phyloP scores from a whole-genome alignment of 1,139 yeast species.

The Diutina catenulata region DNA sequence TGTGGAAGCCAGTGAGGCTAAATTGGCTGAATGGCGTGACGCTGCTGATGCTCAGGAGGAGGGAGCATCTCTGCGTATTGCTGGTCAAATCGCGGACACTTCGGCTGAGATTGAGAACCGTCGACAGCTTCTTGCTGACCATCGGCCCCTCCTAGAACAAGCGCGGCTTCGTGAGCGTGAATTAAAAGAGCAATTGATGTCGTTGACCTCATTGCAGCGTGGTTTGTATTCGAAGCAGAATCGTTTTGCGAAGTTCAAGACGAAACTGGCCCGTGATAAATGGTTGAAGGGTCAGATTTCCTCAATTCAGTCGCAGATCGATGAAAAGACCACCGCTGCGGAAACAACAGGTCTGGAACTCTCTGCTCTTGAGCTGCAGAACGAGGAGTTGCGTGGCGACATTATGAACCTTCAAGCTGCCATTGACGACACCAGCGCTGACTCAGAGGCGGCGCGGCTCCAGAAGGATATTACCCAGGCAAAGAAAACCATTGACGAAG shows the following conservation, averaged over 20 bases:
- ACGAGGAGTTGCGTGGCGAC: slow-evolving; percentile 7
- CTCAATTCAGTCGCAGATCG: slow-evolving; percentile 12
- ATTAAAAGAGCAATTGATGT: slow-evolving; percentile 28
- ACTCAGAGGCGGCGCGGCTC: slow-evolving; percentile 15
- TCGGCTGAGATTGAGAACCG: slow-evolving; percentile 15
- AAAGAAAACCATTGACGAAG: slow-evolving; percentile 10
- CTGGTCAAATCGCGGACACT: slow-evolving; percentile 12
- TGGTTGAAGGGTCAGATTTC: slow-evolving; percentile 44
- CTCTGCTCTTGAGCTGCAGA: slow-evolving; percentile 2
- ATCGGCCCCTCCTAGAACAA: slow-evolving; percentile 31
- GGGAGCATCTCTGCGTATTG: slow-evolving; percentile 12
- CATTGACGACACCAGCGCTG: neutral
- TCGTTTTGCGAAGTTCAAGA: slow-evolving; percentile 47
- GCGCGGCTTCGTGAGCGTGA: slow-evolving; percentile 29
- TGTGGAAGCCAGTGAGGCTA: slow-evolving; percentile 30
- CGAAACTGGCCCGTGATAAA: slow-evolving; percentile 47
- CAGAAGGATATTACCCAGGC: slow-evolving; percentile 24
- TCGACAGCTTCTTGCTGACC: slow-evolving; percentile 10
- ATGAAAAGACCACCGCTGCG: slow-evolving; percentile 17
- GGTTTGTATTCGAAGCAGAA: slow-evolving; percentile 66
- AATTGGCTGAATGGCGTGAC: slow-evolving; percentile 20
- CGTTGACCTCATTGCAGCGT: slow-evolving; percentile 43
- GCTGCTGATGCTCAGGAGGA: slow-evolving; percentile 11
- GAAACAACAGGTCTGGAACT: slow-evolving; percentile 1
- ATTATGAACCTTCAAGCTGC: slow-evolving; percentile 1